phyloP scores from a whole-genome alignment of 306 rosid genomes.

The Prunus dulcis region DNA sequence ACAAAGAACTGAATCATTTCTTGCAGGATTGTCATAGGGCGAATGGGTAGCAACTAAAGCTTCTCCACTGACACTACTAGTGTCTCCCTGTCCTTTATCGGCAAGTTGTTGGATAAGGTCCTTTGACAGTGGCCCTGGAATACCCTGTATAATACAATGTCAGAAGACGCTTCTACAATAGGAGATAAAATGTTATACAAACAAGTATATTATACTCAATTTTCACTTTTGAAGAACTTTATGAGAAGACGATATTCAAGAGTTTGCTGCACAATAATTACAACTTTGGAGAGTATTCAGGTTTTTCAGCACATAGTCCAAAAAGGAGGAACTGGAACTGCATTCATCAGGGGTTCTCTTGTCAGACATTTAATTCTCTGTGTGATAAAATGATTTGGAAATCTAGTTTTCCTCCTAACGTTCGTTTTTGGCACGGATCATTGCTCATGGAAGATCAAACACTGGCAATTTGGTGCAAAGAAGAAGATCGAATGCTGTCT shows the following conservation, averaged over 20 bases:
- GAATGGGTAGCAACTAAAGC: conserved; percentile 16
- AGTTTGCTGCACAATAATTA: too few species aligned
- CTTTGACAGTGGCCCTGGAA: conserved; percentile 25
- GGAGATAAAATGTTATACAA: not conserved
- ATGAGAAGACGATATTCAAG: not conserved
- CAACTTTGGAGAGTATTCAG: not conserved
- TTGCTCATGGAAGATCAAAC: too few species aligned
- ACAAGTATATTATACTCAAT: not conserved
- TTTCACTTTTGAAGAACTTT: not conserved
- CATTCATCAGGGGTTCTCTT: not conserved
- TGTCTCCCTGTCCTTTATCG: conserved; percentile 27
- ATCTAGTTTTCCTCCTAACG: not conserved
- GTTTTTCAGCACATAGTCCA: not conserved
- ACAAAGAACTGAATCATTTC: conserved; percentile 15
- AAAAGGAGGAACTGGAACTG: not conserved
- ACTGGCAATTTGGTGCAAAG: too few species aligned
- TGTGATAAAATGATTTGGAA: not conserved
- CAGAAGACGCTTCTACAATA: conserved; percentile 16
- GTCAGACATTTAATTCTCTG: too few species aligned
- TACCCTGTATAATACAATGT: conserved; percentile 36
- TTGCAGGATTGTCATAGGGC: conserved; percentile 29
- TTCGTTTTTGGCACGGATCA: too few species aligned
- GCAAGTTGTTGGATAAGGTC: conserved; percentile 25
- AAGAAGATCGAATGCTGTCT: too few species aligned
- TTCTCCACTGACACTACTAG: conserved; percentile 24